A percentile compares a stretch with the other conserved stretches of the same genome.
Conservation (phyloP, 768 basidiomycete genomes). For the Pisolithus sp. region DNA sequence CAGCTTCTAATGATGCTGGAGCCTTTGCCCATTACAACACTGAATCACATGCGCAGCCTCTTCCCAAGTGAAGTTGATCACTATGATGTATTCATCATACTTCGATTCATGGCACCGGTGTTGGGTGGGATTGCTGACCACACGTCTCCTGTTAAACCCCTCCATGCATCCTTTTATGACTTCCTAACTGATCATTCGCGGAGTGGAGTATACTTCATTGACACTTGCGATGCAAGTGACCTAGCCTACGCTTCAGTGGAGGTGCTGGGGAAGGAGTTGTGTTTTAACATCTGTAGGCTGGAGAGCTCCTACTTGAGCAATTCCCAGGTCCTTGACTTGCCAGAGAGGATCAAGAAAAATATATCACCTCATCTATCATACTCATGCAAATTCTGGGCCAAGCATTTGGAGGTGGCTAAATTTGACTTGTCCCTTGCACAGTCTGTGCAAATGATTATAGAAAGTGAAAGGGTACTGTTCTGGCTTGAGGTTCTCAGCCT, state of each 20-base stretch:
- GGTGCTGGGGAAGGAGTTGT: conserved; percentile 23
- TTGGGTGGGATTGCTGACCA: conserved; percentile 3
- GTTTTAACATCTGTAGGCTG: conserved; percentile 32
- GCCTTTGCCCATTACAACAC: not conserved
- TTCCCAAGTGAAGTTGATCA: not conserved
- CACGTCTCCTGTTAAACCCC: conserved; percentile 5
- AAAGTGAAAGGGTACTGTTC: no score
- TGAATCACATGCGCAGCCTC: not conserved
- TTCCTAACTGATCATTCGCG: conserved; percentile 14
- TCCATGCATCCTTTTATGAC: conserved; percentile 27
- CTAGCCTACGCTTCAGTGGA: conserved; percentile 18
- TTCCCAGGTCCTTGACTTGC: no score
- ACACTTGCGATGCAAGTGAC: conserved; percentile 7
- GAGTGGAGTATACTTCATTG: conserved; percentile 9
- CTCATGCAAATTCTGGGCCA: no score
- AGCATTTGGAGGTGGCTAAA: no score
- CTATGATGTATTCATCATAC: not conserved
- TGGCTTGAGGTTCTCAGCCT: no score
- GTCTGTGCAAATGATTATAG: no score
- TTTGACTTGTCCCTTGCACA: no score
- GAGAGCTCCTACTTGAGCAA: no score
- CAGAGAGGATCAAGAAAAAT: no score
- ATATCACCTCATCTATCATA: no score
- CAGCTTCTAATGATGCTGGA: conserved; percentile 1
- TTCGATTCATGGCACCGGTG: conserved; percentile 2